These are phyloP conservation scores for Beauveria caledonica DNA, from an alignment of 2,329 filamentous ascomycete species.

Conservation along the genomic window DNA sequence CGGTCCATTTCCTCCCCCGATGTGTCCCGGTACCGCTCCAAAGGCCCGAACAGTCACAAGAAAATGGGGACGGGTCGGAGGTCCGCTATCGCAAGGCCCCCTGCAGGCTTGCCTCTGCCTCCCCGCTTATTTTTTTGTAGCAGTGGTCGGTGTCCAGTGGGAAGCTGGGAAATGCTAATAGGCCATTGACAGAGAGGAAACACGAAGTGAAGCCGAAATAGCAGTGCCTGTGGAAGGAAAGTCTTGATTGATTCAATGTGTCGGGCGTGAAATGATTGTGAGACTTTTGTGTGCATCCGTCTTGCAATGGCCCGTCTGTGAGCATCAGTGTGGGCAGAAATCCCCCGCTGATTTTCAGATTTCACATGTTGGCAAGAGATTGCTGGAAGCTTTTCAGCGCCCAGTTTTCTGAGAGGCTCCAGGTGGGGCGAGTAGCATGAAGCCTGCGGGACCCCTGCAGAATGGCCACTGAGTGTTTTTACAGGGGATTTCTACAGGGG, in stretches of 20 bases:
- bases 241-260: too few relatives aligned
- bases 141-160: neutral
- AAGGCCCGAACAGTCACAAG: slow-evolving; percentile 1
- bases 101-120: neutral
- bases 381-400: neutral
- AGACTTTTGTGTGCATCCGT: neutral
- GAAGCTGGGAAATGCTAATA: neutral
- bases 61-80: neutral
- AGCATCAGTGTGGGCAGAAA: neutral
- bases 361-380: neutral
- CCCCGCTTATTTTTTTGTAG: neutral
- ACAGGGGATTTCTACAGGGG: neutral
- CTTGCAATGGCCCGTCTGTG: too few relatives aligned
- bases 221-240: too few relatives aligned
- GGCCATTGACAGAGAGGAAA: neutral
- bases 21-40: slow-evolving; percentile 10
- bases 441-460: neutral
- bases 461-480: neutral
- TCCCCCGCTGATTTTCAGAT: slow-evolving; percentile 2
- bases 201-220: too few relatives aligned
- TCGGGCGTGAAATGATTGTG: neutral
- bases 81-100: slow-evolving; percentile 7
- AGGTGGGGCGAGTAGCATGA: neutral
- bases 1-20: neutral
- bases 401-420: neutral